Conservation (phyloP, 2,329 filamentous ascomycete genomes). For the Ophiostoma montium region DNA sequence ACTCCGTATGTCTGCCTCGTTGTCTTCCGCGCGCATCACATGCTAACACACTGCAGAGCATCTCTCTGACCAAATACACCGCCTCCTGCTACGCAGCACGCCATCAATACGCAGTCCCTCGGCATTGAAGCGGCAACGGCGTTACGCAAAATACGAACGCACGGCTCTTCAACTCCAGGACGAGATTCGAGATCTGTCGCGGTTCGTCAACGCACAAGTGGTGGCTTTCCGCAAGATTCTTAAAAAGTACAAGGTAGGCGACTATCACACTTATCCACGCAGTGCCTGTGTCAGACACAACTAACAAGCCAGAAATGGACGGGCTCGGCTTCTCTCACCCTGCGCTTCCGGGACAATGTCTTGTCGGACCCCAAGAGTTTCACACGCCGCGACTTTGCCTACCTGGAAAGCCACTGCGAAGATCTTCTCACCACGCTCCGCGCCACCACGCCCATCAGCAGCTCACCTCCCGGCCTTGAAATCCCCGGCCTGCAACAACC, state of each 20-base stretch:
- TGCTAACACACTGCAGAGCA: constrained; percentile 25
- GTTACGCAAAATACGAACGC: constrained; percentile 39
- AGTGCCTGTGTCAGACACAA: neutral
- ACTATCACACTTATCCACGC: neutral
- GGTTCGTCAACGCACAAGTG: constrained; percentile 61
- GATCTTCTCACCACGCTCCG: constrained; percentile 34
- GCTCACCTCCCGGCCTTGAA: constrained; percentile 19
- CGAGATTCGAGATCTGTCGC: constrained; percentile 54
- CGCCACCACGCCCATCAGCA: constrained; percentile 27
- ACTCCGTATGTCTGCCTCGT: constrained; percentile 36
- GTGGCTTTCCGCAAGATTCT: constrained; percentile 70
- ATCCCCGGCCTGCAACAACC: constrained; percentile 13
- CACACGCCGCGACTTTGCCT: constrained; percentile 48
- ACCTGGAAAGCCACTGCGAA: constrained; percentile 35
- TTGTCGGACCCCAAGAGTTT: constrained; percentile 57
- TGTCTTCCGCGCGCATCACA: neutral
- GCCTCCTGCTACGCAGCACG: constrained; percentile 31
- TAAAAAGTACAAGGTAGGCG: constrained; percentile 56
- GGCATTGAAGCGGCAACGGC: constrained; percentile 34
- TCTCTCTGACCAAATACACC: constrained; percentile 32
- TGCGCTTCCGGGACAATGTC: constrained; percentile 53
- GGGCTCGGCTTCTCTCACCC: constrained; percentile 48
- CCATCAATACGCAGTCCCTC: constrained; percentile 20
- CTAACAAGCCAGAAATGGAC: constrained; percentile 55
- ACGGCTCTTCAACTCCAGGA: constrained; percentile 46